phyloP scores from a whole-genome alignment of 2,329 filamentous ascomycete genomes.

The Graphilbum fragrans region DNA sequence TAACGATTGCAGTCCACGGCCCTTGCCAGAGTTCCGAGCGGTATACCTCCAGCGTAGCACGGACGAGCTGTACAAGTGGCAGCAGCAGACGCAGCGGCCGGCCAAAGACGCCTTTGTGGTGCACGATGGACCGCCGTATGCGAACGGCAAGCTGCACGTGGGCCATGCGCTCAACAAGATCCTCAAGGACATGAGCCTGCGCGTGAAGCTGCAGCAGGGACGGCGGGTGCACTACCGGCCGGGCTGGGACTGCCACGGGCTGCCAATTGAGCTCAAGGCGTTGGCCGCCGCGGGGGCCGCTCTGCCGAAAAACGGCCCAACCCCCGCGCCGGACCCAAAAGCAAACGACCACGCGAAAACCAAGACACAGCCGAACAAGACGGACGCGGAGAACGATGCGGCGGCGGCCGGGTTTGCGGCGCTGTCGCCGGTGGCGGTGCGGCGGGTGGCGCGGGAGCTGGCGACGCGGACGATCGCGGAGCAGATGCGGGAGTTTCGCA shows the following conservation, averaged over 20 bases:
- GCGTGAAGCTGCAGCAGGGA: slow-evolving; percentile 68
- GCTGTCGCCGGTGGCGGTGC: slow-evolving; percentile 44
- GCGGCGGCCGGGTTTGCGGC: slow-evolving; percentile 15
- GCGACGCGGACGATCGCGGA: slow-evolving; percentile 56
- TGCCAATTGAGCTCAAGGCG: slow-evolving; percentile 95
- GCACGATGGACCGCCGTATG: slow-evolving; percentile 94
- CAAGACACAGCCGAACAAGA: not conserved
- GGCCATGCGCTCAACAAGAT: slow-evolving; percentile 97
- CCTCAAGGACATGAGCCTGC: slow-evolving; percentile 83
- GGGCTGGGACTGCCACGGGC: slow-evolving; percentile 95
- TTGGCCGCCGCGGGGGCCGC: slow-evolving; percentile 38
- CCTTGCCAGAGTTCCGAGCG: slow-evolving; percentile 33
- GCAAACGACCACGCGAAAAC: no score
- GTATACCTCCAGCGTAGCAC: slow-evolving; percentile 64
- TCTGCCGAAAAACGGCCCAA: slow-evolving; percentile 8
- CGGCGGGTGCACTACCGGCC: slow-evolving; percentile 70
- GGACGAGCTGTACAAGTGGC: slow-evolving; percentile 85
- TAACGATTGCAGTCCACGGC: slow-evolving; percentile 46
- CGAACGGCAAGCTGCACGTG: slow-evolving; percentile 82
- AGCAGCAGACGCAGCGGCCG: slow-evolving; percentile 45
- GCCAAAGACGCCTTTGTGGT: slow-evolving; percentile 57
- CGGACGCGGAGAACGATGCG: not conserved
- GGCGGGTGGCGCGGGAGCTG: slow-evolving; percentile 50
- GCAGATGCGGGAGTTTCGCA: slow-evolving; percentile 62
- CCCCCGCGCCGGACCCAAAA: no score